phyloP scores from a whole-genome alignment of 2,329 filamentous ascomycete species.

The Xylaria sp. region DNA sequence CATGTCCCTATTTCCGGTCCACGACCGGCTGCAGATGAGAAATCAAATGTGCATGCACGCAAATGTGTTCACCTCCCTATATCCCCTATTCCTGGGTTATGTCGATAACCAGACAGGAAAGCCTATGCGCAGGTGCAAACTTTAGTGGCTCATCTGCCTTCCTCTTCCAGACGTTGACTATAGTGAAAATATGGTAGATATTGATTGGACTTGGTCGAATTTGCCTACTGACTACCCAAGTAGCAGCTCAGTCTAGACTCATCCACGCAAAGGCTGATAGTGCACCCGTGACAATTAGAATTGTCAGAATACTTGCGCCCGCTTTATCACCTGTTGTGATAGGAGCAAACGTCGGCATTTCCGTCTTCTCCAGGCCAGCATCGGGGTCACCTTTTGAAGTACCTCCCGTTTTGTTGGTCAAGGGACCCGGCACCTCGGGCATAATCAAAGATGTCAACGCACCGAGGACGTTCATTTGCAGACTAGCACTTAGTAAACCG shows the following conservation, averaged over 20 bases:
- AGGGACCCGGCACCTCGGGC: constrained; percentile 46
- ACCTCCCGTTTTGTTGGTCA: constrained; percentile 58
- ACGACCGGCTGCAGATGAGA: constrained; percentile 17
- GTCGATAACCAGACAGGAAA: not conserved
- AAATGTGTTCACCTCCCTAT: not conserved
- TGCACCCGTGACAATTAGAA: constrained; percentile 49
- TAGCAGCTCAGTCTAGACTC: constrained; percentile 43
- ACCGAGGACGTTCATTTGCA: constrained; percentile 63
- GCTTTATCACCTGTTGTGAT: constrained; percentile 53
- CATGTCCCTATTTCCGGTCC: constrained; percentile 12
- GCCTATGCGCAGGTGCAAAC: not conserved
- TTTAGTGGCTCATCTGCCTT: not conserved
- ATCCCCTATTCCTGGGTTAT: not conserved
- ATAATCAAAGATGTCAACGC: constrained; percentile 51
- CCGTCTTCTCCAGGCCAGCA: constrained; percentile 46
- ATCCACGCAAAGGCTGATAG: constrained; percentile 58
- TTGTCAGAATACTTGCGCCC: constrained; percentile 56
- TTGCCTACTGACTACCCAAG: not conserved
- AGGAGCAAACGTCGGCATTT: constrained; percentile 35
- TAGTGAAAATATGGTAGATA: no score
- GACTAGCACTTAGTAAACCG: constrained; percentile 58
- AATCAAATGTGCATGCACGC: constrained; percentile 12
- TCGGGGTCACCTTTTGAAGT: constrained; percentile 53
- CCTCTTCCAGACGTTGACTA: not conserved
- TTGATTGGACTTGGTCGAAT: not conserved